A percentile compares a stretch with the other conserved stretches of the same genome.
These are phyloP conservation scores for Papilionanthe hybrid DNA, from an alignment of 116 monocot genomes.

Conservation along the genomic window DNA sequence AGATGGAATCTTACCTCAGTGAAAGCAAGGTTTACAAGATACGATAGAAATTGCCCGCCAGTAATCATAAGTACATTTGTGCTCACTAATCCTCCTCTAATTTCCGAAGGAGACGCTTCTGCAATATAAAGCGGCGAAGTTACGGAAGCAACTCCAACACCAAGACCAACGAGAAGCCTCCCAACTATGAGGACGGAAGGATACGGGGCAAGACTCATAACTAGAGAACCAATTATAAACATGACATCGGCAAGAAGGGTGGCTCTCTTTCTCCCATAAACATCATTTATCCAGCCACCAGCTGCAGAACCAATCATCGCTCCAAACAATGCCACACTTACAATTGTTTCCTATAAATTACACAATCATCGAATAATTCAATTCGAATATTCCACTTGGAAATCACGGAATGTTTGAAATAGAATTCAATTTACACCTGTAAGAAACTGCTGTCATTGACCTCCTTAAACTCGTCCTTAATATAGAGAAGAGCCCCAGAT, in stretches of 20 bases:
- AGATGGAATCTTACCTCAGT: conserved; percentile 64
- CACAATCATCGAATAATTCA: background rate
- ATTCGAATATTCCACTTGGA: background rate
- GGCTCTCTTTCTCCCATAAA: conserved; percentile 79
- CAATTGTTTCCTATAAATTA: conserved; percentile 77
- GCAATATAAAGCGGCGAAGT: conserved; percentile 97
- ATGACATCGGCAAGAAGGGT: conserved; percentile 78
- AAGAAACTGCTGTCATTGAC: conserved; percentile 62
- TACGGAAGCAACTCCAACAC: conserved; percentile 84
- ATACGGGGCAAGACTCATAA: conserved; percentile 75
- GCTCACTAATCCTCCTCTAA: conserved; percentile 81
- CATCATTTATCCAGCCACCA: conserved; percentile 93
- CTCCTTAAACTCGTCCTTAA: conserved; percentile 65
- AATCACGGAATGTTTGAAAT: background rate
- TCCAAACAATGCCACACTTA: conserved; percentile 91
- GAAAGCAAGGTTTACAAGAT: conserved; percentile 94
- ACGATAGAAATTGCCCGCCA: conserved; percentile 85
- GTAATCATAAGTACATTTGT: conserved; percentile 98
- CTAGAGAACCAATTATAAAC: conserved; percentile 66
- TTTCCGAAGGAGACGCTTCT: conserved; percentile 92
- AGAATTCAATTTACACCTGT: conserved; percentile 44
- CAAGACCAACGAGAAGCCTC: conserved; percentile 78
- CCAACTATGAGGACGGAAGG: conserved; percentile 81
- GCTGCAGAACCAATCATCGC: conserved; percentile 80
- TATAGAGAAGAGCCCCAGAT: conserved; percentile 91